phyloP scores from a whole-genome alignment of 2,329 filamentous ascomycete species.

The Hymenotorrendiella dingleyae region DNA sequence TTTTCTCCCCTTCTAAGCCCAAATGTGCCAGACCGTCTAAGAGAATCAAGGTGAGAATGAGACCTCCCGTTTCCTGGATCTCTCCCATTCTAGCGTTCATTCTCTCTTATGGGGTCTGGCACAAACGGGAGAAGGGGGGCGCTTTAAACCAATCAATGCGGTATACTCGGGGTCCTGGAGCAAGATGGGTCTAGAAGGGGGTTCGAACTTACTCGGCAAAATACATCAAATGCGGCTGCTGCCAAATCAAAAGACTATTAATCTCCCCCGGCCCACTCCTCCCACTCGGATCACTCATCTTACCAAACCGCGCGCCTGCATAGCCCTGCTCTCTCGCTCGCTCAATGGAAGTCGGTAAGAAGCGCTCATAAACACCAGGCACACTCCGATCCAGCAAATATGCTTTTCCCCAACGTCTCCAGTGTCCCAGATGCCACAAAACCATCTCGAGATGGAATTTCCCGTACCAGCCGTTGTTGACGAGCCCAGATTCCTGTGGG shows the following conservation, averaged over 20 bases:
- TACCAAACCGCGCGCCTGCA: conserved; percentile 39
- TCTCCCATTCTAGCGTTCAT: too few species aligned
- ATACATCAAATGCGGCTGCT: conserved; percentile 56
- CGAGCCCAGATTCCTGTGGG: conserved; percentile 39
- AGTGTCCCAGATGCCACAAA: conserved; percentile 38
- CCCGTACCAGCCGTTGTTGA: conserved; percentile 43
- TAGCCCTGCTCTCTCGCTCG: conserved; percentile 32
- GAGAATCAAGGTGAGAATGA: too few species aligned
- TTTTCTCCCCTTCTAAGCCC: background rate
- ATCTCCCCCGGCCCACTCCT: conserved; percentile 53
- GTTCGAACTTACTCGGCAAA: conserved; percentile 55
- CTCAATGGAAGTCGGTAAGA: conserved; percentile 29
- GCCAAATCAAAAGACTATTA: conserved; percentile 56
- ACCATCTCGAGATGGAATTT: conserved; percentile 42
- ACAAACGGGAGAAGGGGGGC: too few species aligned
- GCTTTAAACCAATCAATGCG: too few species aligned
- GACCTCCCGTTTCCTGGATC: too few species aligned
- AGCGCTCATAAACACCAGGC: conserved; percentile 32
- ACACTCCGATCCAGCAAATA: conserved; percentile 34
- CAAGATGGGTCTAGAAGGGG: too few species aligned
- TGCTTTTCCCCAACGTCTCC: conserved; percentile 36
- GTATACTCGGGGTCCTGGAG: too few species aligned
- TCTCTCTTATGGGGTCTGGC: too few species aligned
- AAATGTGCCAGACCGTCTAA: too few species aligned
- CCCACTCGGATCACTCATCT: conserved; percentile 53